A percentile compares a stretch with the other conserved stretches of the same genome.
phyloP scores from a whole-genome alignment of 345 rosid genomes.

The Eucalyptus cladocalyx region DNA sequence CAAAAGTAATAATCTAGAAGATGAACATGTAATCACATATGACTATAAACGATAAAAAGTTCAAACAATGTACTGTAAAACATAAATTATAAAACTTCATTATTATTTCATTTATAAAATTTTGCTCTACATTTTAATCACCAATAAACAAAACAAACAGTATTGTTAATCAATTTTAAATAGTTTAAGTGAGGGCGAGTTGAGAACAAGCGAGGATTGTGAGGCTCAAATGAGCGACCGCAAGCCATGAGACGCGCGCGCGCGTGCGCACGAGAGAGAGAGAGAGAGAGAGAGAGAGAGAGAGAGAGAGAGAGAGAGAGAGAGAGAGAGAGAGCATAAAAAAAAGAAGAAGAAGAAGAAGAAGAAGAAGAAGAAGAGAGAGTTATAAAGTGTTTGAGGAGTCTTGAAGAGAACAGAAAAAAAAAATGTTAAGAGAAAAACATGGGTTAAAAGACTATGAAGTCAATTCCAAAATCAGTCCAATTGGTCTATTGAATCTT shows the following conservation, averaged over 20 bases:
- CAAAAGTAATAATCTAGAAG: too few species aligned
- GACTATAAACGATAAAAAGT: too few species aligned
- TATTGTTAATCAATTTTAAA: neutral
- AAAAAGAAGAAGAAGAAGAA: too few species aligned
- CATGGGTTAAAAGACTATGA: neutral
- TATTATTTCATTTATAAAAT: too few species aligned
- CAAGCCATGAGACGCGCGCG: accelerated
- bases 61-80: too few species aligned
- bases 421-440: neutral
- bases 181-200: neutral
- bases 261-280: accelerated
- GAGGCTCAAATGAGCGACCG: neutral
- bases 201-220: neutral
- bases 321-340: too few species aligned
- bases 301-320: too few species aligned
- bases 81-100: neutral
- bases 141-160: neutral
- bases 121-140: neutral
- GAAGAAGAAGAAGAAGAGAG: too few species aligned
- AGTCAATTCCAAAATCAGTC: neutral
- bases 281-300: too few species aligned
- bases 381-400: neutral
- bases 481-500: neutral
- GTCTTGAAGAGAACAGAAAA: neutral
- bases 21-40: too few species aligned